Evolutionary conservation across 129 eudicot genomes (phyloP), one percentile per base, ranked within the genome.

Genomic region (Escallonia herrerae): DNA sequence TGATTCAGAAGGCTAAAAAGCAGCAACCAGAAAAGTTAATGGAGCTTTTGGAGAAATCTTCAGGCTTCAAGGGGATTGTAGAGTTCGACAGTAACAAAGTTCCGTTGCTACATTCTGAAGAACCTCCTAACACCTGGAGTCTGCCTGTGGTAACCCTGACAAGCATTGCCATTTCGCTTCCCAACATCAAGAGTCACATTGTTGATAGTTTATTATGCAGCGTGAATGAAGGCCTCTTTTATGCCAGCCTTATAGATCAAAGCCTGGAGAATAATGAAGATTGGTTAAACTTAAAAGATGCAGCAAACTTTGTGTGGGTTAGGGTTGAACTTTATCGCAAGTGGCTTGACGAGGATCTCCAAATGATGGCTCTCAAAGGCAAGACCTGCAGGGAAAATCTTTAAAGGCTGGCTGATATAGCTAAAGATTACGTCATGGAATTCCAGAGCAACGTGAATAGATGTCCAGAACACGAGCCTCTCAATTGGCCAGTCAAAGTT

Each of bases 81-180:
- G 66, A 77, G 11, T 77, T 77, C 7, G 73, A 77, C 49, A 60
- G 43, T 3, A 61, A 70, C 11, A 43, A 14, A 11, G 65, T 70
- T 65, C 66, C 15, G 11, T 6, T 43, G 5, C 50, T 76, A 14
- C 59, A 43, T 43, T 12, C 44, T 22, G 46, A 64, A 64, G 71
- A 69, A 57, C 76, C 72, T 38, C 80, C 80, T 2, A 77, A 77
- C 14, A 48, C 59, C 57, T 71, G 81, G 81, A 60, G 76, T 55
- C 66, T 71, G 15, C 60, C 72, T 1, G 42, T 71, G 40, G 77
- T 64, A 38, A 77, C 81, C 2, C 56, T 71, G 10, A 61, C 77
- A 14, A 52, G 77, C 59, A 71, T 77, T 43, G 77, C 72, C 8
- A 9, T 64, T 7, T 55, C 72, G 6, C 62, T 69, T 9, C 66